Evolutionary conservation across 768 basidiomycete genomes (phyloP).

Genomic region (Melanogaster broomeanus): DNA sequence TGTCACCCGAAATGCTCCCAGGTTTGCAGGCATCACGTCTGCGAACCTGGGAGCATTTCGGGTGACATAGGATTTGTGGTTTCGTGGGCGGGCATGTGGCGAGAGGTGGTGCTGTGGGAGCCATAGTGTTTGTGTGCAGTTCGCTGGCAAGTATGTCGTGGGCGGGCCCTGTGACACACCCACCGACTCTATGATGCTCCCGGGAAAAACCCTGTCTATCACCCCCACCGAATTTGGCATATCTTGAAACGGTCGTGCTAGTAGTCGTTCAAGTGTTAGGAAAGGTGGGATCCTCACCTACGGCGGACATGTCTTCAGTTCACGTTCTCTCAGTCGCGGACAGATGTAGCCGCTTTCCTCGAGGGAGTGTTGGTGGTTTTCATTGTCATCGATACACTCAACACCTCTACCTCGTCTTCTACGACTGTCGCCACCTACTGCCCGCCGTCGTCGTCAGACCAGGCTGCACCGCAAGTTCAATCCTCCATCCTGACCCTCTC

Average conservation of each 20-base stretch:
- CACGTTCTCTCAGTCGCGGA: slow-evolving; percentile 86
- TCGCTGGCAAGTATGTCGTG: too few species aligned
- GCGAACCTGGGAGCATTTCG: too few species aligned
- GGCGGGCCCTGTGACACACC: too few species aligned
- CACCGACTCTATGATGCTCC: too few species aligned
- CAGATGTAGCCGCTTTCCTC: slow-evolving; percentile 82
- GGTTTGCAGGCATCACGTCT: too few species aligned
- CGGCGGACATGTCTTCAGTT: slow-evolving; percentile 66
- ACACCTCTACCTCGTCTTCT: slow-evolving; percentile 35
- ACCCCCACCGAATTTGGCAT: too few species aligned
- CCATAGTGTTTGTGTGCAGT: too few species aligned
- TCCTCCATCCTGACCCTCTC: slow-evolving; percentile 93
- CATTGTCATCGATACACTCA: slow-evolving; percentile 90
- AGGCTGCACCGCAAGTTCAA: slow-evolving; percentile 29
- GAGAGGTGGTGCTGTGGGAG: too few species aligned
- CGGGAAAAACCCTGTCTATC: too few species aligned
- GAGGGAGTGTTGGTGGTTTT: slow-evolving; percentile 95
- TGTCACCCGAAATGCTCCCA: too few species aligned
- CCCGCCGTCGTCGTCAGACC: slow-evolving; percentile 14
- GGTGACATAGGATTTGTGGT: too few species aligned
- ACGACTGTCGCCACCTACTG: slow-evolving; percentile 1
- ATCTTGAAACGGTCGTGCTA: slow-evolving; percentile 88
- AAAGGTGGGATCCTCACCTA: slow-evolving; percentile 56
- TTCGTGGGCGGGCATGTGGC: too few species aligned
- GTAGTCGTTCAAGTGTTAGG: slow-evolving; percentile 89